These are phyloP conservation scores for Suillus discolor DNA, from an alignment of 768 basidiomycete genomes.

Conservation along the genomic window DNA sequence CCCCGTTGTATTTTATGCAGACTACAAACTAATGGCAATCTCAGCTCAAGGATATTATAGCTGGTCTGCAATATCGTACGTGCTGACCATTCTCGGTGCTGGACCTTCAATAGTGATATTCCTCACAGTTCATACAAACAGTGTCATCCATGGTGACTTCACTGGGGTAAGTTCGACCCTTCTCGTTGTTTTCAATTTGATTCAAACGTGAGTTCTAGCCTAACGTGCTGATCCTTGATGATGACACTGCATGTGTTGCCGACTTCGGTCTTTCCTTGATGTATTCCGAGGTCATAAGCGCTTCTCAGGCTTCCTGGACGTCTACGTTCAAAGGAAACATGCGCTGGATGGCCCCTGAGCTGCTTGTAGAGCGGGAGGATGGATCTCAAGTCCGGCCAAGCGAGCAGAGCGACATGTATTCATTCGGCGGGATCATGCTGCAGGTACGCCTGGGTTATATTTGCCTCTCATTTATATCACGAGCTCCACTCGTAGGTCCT, in stretches of 20 bases:
- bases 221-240: constrained; percentile 37
- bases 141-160: constrained; percentile 13
- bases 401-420: constrained; percentile 44
- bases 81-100: not conserved
- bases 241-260: constrained; percentile 34
- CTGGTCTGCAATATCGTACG: not conserved
- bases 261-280: constrained; percentile 45
- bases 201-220: constrained; percentile 22
- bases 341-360: constrained; percentile 44
- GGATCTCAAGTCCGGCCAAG: constrained; percentile 10
- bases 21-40: not conserved
- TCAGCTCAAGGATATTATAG: not conserved
- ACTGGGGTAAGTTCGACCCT: constrained; percentile 7
- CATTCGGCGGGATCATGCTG: constrained; percentile 37
- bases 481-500: not conserved
- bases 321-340: constrained; percentile 32
- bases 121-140: constrained; percentile 1
- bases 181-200: not conserved
- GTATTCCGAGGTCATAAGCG: constrained; percentile 30
- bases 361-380: constrained; percentile 25
- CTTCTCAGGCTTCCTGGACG: constrained; percentile 11
- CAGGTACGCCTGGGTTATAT: constrained; percentile 20
- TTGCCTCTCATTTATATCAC: constrained; percentile 25
- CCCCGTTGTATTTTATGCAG: not conserved
- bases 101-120: not conserved